Conservation (phyloP, 2,329 filamentous ascomycete species). For the Alternaria triticimaculans region DNA sequence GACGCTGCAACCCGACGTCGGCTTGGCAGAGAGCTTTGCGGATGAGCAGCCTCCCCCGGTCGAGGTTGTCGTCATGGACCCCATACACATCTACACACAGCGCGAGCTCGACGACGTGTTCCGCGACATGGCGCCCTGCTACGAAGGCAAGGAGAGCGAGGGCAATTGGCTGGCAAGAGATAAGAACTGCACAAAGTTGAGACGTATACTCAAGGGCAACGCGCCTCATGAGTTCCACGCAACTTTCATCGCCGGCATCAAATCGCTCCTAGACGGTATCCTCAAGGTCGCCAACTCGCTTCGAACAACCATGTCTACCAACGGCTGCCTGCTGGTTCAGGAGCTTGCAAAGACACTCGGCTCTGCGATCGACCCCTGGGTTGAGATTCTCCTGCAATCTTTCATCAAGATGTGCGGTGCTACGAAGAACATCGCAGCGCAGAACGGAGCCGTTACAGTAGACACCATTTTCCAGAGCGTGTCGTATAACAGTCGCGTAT, state of each 20-base stretch:
- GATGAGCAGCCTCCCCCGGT: conserved; percentile 67
- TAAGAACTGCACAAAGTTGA: conserved; percentile 76
- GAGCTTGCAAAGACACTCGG: conserved; percentile 81
- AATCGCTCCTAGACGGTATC: conserved; percentile 81
- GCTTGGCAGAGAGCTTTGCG: conserved; percentile 52
- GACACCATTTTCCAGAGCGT: conserved; percentile 79
- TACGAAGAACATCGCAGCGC: conserved; percentile 91
- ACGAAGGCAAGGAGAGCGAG: conserved; percentile 89
- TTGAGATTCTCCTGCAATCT: conserved; percentile 86
- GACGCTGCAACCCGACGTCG: conserved; percentile 50
- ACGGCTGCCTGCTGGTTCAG: conserved; percentile 82
- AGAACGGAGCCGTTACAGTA: conserved; percentile 82
- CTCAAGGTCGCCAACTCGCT: conserved; percentile 84
- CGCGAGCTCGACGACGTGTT: conserved; percentile 89
- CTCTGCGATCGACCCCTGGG: conserved; percentile 81
- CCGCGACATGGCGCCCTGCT: conserved; percentile 78
- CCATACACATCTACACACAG: conserved; percentile 81
- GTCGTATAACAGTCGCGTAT: conserved; percentile 78
- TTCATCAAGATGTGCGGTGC: conserved; percentile 88
- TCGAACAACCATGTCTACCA: conserved; percentile 87
- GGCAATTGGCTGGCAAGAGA: conserved; percentile 91
- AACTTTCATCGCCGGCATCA: conserved; percentile 73
- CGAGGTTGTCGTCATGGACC: conserved; percentile 74
- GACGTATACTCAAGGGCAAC: conserved; percentile 83
- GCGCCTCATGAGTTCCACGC: conserved; percentile 77